Conservation (phyloP, 805 yeast species). For the Wickerhamiella azyma region DNA sequence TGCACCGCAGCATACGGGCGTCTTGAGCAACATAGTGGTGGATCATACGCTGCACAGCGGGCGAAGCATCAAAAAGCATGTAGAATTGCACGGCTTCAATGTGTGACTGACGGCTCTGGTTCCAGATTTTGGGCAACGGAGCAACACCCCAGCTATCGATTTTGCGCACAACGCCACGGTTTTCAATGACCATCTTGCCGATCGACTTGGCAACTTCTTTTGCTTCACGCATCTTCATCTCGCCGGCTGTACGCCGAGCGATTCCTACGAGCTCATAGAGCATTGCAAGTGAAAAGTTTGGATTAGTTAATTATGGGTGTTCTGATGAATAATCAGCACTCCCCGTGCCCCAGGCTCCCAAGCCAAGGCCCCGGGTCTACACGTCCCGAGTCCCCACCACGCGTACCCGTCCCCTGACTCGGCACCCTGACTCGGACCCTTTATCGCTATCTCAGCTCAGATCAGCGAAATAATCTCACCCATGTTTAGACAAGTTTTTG, state of each 20-base stretch:
- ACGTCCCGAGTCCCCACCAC: no score
- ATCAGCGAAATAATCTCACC: not conserved
- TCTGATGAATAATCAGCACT: not conserved
- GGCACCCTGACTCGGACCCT: no score
- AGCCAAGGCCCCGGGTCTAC: no score
- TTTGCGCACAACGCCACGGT: constrained; percentile 88
- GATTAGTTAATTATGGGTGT: not conserved
- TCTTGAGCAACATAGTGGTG: constrained; percentile 68
- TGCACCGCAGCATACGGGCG: constrained; percentile 79
- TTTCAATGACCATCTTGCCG: constrained; percentile 68
- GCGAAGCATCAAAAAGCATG: constrained; percentile 74
- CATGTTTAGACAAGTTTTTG: not conserved
- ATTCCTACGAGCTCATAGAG: constrained; percentile 82
- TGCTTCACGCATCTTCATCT: constrained; percentile 42
- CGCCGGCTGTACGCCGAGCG: constrained; percentile 43
- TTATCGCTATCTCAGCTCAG: not conserved
- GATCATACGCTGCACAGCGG: constrained; percentile 77
- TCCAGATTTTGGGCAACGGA: constrained; percentile 66
- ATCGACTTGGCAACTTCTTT: constrained; percentile 53
- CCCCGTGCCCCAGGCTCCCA: no score
- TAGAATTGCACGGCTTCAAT: constrained; percentile 82
- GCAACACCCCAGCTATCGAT: constrained; percentile 67
- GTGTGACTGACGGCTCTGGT: constrained; percentile 77
- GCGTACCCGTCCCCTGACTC: no score
- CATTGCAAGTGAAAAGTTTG: constrained; percentile 32